Base-by-base conservation (phyloP, 148 eudicot genomes). In the Rhododendron kiyosumense region DNA sequence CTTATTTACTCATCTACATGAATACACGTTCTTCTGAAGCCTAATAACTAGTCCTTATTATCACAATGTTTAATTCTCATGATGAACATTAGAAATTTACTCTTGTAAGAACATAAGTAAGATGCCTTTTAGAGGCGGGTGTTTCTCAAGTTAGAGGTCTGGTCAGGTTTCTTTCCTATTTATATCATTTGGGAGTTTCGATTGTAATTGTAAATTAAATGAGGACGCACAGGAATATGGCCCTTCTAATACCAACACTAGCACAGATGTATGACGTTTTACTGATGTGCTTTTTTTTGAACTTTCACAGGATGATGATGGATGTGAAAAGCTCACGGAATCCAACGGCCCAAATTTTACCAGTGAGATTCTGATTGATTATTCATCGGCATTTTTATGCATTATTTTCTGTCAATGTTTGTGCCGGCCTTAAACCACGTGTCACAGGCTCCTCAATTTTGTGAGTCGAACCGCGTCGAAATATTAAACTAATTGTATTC, bases 251-350 rank as follows among this genome's bases (percentile, higher is more conserved):
- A 18, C 26, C 12, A 43, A 41, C 13, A 24, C 45, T 78, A 38
- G 52, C 49, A 18, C 48, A 78, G 32, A 71, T 77, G 7, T 24
- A 20, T 24, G 18, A 78, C 4, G 28, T 78, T 43, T 78, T 43
- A 78, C 30, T 78, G 80, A 41, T 3, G 28, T 43, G 51, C 30
- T 38, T 78, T 43, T 41, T 32, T 77, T 43, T 78, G 34, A 38
- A 54, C 28, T 61, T 38, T 28, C 32, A 80, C 90, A 92, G 95
- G 91, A 69, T 84, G 88, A 86, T 84, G 84, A 84, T 86, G 90
- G 86, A 85, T 84, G 81, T 48, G 83, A 87, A 86, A 86, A 88
- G 86, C 78, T 81, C 22, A 73, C 3, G 48, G 86, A 87, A 45
- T 84, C 87, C 15, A 79, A 38, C 65, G 85, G 61, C 77, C 54